Evolutionary conservation across 2,329 filamentous ascomycete species (phyloP), one percentile per base, ranked within the genome.

Genomic region (Colletotrichum musae): DNA sequence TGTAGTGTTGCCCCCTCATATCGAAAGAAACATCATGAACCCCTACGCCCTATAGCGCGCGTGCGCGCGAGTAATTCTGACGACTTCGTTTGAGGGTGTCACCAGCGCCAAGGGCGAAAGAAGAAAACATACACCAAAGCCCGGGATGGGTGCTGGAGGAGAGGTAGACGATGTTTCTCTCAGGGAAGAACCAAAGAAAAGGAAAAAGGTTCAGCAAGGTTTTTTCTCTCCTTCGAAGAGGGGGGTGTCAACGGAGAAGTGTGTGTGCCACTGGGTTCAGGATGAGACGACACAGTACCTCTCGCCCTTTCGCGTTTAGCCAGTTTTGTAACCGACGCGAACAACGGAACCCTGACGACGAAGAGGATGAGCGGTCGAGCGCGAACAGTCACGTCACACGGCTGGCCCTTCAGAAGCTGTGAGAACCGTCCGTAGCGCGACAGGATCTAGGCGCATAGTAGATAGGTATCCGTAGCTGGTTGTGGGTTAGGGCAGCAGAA

Each of bases 271-370:
- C 18, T 7, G 47, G 21, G 47, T 50, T 43, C 41, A 15, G 13
- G 50, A 28, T 52, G 50, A 52, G 50, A 52, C 26, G 50, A 18
- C 24, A 32, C 21, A 15, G 21, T 43, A n/a, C 56, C 16, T 36
- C 28, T 62, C 59, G 59, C 59, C 47, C 59, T 54, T 53, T 62
- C 59, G 59, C 50, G 59, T 62, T 32, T 26, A 53, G 48, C 26
- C 45, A 54, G 21, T 54, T 54, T 39, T 54, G 24, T 54, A 54
- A 54, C 59, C 47, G 39, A 21, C 59, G 59, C 59, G 59, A 62
- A 62, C 59, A 24, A 62, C 15, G 26, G 59, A 62, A 54, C 50
- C 59, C 41, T 62, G 59, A 62, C 50, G 24, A 41, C n/a, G 26
- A 7, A 39, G 16, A 12, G 50, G 36, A 16, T n/a, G 26, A 15